A percentile compares a stretch with the other conserved stretches of the same genome.
These are phyloP conservation scores for Thalassiosira allenii DNA, from an alignment of 352 stramenopile species.

Conservation along the genomic window DNA sequence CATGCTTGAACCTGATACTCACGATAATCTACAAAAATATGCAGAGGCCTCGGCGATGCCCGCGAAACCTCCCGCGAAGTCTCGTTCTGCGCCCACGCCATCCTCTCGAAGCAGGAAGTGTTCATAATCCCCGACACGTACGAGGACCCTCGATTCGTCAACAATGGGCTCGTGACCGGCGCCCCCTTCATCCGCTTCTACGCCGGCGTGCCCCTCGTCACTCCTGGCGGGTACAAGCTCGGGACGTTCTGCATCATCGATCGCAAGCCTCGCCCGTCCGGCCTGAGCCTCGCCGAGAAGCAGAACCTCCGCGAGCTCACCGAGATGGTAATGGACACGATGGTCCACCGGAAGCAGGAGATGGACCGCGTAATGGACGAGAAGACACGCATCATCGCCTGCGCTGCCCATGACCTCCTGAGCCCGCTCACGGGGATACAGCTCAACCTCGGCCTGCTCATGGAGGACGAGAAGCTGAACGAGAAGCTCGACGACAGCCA, in stretches of 20 bases:
- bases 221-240: slow-evolving; percentile 75
- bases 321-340: slow-evolving; percentile 66
- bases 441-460: slow-evolving; percentile 67
- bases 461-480: slow-evolving; percentile 56
- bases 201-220: slow-evolving; percentile 89
- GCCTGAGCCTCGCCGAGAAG: slow-evolving; percentile 65
- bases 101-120: slow-evolving; percentile 64
- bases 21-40: neutral
- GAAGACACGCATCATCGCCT: slow-evolving; percentile 64
- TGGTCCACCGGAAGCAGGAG: slow-evolving; percentile 61
- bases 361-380: slow-evolving; percentile 43
- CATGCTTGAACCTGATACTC: too few species aligned
- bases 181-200: slow-evolving; percentile 92
- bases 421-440: slow-evolving; percentile 75
- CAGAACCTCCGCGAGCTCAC: slow-evolving; percentile 78
- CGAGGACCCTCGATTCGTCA: slow-evolving; percentile 89
- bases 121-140: slow-evolving; percentile 89
- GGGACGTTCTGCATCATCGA: slow-evolving; percentile 86
- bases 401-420: slow-evolving; percentile 77
- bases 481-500: slow-evolving; percentile 50
- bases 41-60: slow-evolving; percentile 31
- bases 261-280: slow-evolving; percentile 52
- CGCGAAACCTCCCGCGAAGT: slow-evolving; percentile 76
- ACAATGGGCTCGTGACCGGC: slow-evolving; percentile 91
- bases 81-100: slow-evolving; percentile 85